phyloP scores from a whole-genome alignment of 768 basidiomycete species.

The Solioccasus polychromus region DNA sequence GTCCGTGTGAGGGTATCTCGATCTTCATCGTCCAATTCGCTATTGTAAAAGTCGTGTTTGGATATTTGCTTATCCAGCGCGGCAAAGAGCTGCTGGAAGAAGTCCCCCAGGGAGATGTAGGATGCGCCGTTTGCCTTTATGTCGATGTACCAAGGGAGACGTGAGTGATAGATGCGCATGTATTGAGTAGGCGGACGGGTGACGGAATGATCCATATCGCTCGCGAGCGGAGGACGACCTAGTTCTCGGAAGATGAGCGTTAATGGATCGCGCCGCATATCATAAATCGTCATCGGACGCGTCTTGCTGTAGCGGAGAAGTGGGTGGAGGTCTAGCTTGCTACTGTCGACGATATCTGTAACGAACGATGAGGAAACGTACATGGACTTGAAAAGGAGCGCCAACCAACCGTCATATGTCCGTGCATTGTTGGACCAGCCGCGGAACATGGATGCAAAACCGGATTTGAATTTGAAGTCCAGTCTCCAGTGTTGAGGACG shows the following conservation, averaged over 20 bases:
- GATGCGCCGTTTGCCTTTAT: conserved; percentile 39
- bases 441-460: conserved; percentile 30
- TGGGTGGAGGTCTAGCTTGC: conserved; percentile 24
- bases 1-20: conserved; percentile 42
- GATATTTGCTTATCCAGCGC: conserved; percentile 46
- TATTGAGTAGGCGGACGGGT: conserved; percentile 46
- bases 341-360: conserved; percentile 24
- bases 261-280: conserved; percentile 45
- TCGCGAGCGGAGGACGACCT: conserved; percentile 38
- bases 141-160: conserved; percentile 69
- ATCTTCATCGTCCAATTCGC: conserved; percentile 46
- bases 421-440: conserved; percentile 12
- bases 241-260: conserved; percentile 46
- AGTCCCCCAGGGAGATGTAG: conserved; percentile 59
- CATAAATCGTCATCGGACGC: conserved; percentile 42
- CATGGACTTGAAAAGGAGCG: not conserved
- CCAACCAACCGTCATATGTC: conserved; percentile 18
- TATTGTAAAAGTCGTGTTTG: conserved; percentile 56
- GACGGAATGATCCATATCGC: conserved; percentile 54
- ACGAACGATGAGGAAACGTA: not conserved
- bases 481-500: conserved; percentile 29
- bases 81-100: conserved; percentile 45
- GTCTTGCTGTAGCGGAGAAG: conserved; percentile 22
- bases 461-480: conserved; percentile 33
- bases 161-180: conserved; percentile 56